A percentile compares a stretch with the other conserved stretches of the same genome.
Conservation (phyloP, 1,139 yeast species). For the Yamadazyma taylorii region DNA sequence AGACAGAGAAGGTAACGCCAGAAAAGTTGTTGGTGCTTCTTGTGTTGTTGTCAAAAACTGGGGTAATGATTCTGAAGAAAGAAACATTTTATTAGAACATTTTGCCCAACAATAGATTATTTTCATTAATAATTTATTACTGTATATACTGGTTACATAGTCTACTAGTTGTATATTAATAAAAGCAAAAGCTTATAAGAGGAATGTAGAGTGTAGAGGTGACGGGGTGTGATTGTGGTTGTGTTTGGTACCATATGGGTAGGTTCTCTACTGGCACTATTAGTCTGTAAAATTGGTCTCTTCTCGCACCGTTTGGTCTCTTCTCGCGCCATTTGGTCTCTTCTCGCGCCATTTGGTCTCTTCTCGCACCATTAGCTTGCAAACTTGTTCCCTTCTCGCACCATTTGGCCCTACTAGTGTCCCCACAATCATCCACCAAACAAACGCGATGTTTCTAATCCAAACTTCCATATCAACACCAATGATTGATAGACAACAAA, state of each 20-base stretch:
- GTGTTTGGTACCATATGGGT: too few species aligned
- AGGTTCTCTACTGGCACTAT: too few species aligned
- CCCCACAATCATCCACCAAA: too few species aligned
- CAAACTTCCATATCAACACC: neutral
- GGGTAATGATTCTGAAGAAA: constrained; percentile 99
- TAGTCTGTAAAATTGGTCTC: too few species aligned
- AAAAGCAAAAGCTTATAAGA: too few species aligned
- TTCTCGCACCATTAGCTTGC: neutral
- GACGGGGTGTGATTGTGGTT: too few species aligned
- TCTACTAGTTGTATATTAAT: neutral
- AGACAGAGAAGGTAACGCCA: constrained; percentile 99
- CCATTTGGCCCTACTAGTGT: too few species aligned
- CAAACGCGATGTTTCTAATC: neutral
- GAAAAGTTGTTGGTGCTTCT: constrained; percentile 99
- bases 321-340: neutral
- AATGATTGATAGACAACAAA: constrained; percentile 17
- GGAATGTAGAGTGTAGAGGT: too few species aligned
- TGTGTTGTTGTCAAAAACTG: constrained; percentile 99
- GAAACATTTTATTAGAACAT: constrained; percentile 95
- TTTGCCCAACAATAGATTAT: constrained; percentile 76
- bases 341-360: neutral
- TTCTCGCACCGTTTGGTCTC: too few species aligned
- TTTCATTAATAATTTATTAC: neutral
- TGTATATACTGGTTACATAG: neutral
- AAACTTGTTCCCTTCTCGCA: neutral